Evolutionary conservation across 768 basidiomycete genomes (phyloP).

Genomic region (Psilocybe azurescens): DNA sequence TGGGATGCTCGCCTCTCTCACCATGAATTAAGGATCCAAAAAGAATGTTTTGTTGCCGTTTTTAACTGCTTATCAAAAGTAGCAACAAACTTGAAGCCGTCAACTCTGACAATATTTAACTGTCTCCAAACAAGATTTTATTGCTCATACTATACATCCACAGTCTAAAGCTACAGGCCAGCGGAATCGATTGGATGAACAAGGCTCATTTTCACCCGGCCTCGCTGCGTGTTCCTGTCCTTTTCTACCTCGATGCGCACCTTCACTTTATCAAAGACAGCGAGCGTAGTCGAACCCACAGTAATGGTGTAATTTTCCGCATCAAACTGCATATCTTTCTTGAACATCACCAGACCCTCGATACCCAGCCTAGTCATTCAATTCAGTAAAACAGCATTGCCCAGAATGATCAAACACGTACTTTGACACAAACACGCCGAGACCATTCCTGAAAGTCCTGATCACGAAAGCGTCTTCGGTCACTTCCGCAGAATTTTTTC

Average conservation of each 20-base stretch:
- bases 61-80: too few relatives aligned
- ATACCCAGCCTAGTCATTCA: conserved; percentile 73
- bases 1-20: too few relatives aligned
- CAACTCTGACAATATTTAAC: not conserved
- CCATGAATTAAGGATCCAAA: too few relatives aligned
- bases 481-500: conserved; percentile 44
- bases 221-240: conserved; percentile 92
- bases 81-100: too few relatives aligned
- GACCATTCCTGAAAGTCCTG: conserved; percentile 90
- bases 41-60: too few relatives aligned
- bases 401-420: conserved; percentile 44
- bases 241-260: conserved; percentile 95
- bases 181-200: conserved; percentile 67
- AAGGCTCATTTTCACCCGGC: conserved; percentile 85
- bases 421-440: conserved; percentile 97
- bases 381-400: not conserved
- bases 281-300: conserved; percentile 65
- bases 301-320: conserved; percentile 88
- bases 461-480: conserved; percentile 92
- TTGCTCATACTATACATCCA: not conserved
- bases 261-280: conserved; percentile 92
- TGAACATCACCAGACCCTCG: conserved; percentile 95
- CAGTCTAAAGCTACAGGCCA: conserved; percentile 33
- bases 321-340: conserved; percentile 87
- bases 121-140: not conserved